Conservation (phyloP, 148 eudicot species). For the Chenopodium album region DNA sequence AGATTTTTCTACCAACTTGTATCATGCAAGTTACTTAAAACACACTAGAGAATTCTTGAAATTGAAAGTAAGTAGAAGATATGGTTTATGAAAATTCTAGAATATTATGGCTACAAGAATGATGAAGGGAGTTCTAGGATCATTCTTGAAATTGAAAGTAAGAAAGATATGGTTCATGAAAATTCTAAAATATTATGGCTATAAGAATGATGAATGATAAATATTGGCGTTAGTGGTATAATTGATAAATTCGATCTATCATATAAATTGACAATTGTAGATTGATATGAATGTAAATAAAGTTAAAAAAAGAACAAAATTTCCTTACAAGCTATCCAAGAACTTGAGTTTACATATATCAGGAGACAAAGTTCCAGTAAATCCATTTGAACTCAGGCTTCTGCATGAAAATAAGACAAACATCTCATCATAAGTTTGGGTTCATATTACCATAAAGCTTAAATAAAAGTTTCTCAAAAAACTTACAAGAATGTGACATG, state of each 20-base stretch:
- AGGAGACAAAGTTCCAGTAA: constrained; percentile 80
- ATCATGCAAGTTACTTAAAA: too few species aligned
- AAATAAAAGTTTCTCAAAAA: background rate
- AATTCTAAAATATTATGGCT: too few species aligned
- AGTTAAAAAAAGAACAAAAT: background rate
- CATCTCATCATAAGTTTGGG: background rate
- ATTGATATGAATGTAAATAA: background rate
- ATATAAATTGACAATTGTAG: background rate
- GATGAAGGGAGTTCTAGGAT: too few species aligned
- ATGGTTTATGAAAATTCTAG: too few species aligned
- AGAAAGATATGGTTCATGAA: too few species aligned
- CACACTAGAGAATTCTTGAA: too few species aligned
- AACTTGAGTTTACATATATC: constrained; percentile 67
- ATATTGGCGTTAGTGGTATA: background rate
- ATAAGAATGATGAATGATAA: too few species aligned
- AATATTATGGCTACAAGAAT: too few species aligned
- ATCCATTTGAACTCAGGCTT: constrained; percentile 70
- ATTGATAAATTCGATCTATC: background rate
- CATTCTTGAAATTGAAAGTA: too few species aligned
- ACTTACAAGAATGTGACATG: constrained; percentile 76
- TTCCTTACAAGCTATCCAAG: constrained; percentile 74
- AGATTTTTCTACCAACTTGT: too few species aligned
- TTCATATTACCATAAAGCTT: background rate
- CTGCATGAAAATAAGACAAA: constrained; percentile 38
- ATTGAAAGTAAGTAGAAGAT: too few species aligned